Evolutionary conservation across 305 asterid species (phyloP), one percentile per base, ranked within the genome.

Genomic region (Petunia hybrid): DNA sequence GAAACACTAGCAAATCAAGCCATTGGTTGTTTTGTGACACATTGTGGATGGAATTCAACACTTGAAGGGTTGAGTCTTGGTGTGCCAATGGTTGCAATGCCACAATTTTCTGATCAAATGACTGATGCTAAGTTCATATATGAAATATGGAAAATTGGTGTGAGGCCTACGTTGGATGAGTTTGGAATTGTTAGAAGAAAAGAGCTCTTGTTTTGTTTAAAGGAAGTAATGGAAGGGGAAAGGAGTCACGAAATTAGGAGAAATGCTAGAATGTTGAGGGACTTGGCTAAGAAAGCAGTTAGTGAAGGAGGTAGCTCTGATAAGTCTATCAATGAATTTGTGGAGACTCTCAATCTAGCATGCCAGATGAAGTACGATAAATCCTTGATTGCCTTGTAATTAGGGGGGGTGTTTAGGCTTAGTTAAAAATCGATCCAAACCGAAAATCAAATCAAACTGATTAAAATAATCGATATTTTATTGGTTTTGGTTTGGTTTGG

Each of bases 41-140:
- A 92, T 59, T 90, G 95, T 16, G 95, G 93, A 31, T 91, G 93
- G 94, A 91, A 90, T 62, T 89, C 95, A 14, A 89, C 95, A 4
- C 84, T 90, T 0, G 95, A 92, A 80, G 5, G 59, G 5, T 7
- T 66, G 3, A 79, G 87, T 14, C 85, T 92, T 2, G 95, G 95
- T 0, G 90, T 92, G 84, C 95, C 93, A 0, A 92, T 91, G 92
- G 89, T 92, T 75, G 97, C 85, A 2, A 65, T 92, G 78, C 95
- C 95, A 0, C 94, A 92, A 80, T 92, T 90, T 90, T 57, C 95
- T 0, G 95, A 92, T 63, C 95, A 92, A 68, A 83, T 90, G 89
- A 88, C 91, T 2, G 88, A 92, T 71, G 95, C 95, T 0, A 92
- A 90, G 84, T 90, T 86, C 40, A 87, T 91, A 22, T 91, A 88